phyloP scores from a whole-genome alignment of 495 filamentous ascomycete genomes.

The Aspergillus ellipticus region DNA sequence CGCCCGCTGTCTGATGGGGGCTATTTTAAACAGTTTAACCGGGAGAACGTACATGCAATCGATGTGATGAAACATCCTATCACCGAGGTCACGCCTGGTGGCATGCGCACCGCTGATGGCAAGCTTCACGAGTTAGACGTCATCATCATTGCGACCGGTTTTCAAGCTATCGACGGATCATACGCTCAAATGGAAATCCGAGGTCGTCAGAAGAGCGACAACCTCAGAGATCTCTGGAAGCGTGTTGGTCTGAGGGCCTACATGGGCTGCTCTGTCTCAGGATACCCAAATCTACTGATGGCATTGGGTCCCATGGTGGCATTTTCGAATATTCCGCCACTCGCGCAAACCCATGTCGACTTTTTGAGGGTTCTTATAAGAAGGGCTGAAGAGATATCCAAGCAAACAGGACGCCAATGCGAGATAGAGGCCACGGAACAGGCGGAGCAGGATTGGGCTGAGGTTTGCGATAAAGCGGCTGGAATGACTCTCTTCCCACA shows the following conservation, averaged over 20 bases:
- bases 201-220: constrained; percentile 20
- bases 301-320: background rate
- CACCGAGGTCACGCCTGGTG: constrained; percentile 34
- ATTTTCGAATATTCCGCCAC: too few relatives aligned
- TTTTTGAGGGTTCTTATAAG: too few relatives aligned
- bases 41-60: constrained; percentile 14
- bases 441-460: constrained; percentile 43
- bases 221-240: constrained; percentile 42
- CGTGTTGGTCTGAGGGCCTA: constrained; percentile 32
- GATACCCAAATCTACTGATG: constrained; percentile 35
- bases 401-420: constrained; percentile 2
- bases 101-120: constrained; percentile 38
- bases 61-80: constrained; percentile 30
- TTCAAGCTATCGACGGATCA: constrained; percentile 46
- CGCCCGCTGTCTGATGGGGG: constrained; percentile 15
- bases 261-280: constrained; percentile 37
- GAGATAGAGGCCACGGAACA: constrained; percentile 37
- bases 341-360: too few relatives aligned
- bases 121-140: constrained; percentile 43
- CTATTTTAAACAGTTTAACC: constrained; percentile 32
- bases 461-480: constrained; percentile 26
- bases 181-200: constrained; percentile 30
- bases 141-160: constrained; percentile 51
- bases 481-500: constrained; percentile 40
- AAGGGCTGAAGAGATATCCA: too few relatives aligned